Conservation (phyloP, 306 rosid species). For the Cucurbita maxima region DNA sequence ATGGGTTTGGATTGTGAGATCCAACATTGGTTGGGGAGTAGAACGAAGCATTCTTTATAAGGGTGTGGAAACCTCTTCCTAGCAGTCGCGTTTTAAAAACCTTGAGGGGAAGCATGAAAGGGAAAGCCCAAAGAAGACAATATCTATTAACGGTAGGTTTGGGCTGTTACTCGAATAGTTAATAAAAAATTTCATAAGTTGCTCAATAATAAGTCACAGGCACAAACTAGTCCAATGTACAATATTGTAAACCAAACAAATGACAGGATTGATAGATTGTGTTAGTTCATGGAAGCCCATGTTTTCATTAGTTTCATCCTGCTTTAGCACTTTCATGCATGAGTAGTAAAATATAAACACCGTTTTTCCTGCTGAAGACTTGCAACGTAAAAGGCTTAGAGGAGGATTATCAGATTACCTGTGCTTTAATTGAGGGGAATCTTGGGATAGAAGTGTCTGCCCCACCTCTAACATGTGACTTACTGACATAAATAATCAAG, state of each 20-base stretch:
- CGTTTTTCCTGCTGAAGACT: not conserved
- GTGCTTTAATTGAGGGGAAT: constrained; percentile 37
- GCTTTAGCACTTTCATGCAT: not conserved
- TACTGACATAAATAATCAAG: constrained; percentile 18
- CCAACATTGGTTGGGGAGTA: too few species aligned
- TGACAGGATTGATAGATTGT: not conserved
- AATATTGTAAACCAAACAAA: not conserved
- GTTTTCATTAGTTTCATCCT: not conserved
- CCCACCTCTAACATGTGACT: constrained; percentile 61
- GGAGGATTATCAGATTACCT: constrained; percentile 20
- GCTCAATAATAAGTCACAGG: not conserved
- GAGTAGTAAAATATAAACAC: not conserved
- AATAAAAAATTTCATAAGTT: not conserved
- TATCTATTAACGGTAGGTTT: too few species aligned
- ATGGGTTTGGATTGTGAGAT: too few species aligned
- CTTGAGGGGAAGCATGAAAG: too few species aligned
- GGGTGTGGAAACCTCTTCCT: too few species aligned
- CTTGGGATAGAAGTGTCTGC: constrained; percentile 26
- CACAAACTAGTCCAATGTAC: not conserved
- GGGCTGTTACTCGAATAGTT: too few species aligned
- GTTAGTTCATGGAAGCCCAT: not conserved
- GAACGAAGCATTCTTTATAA: too few species aligned
- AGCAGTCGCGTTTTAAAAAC: too few species aligned
- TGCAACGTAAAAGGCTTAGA: not conserved
- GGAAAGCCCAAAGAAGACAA: too few species aligned